Percentiles rank a stretch among this genome's conserved stretches.
These are phyloP conservation scores for Candida ponderosae DNA, from an alignment of 805 yeast genomes.

Conservation along the genomic window DNA sequence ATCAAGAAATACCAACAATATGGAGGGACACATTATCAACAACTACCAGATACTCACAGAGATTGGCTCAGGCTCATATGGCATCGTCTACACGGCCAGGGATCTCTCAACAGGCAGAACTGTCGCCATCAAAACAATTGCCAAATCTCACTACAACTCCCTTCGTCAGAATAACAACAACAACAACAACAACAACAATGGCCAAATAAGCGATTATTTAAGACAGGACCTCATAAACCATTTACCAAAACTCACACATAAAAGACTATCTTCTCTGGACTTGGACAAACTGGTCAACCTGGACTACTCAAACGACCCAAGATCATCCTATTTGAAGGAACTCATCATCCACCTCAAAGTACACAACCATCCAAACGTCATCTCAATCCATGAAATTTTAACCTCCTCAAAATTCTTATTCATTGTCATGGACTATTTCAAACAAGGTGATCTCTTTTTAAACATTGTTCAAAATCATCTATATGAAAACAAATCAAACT, in stretches of 20 bases:
- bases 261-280: slow-evolving; percentile 9
- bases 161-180: slow-evolving; percentile 3
- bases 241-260: slow-evolving; percentile 10
- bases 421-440: slow-evolving; percentile 79
- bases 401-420: slow-evolving; percentile 51
- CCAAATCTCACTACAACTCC: slow-evolving; percentile 24
- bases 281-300: slow-evolving; percentile 18
- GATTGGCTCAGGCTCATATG: slow-evolving; percentile 79
- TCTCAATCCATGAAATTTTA: slow-evolving; percentile 66
- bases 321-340: slow-evolving; percentile 44
- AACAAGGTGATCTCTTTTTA: slow-evolving; percentile 80
- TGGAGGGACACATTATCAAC: slow-evolving; percentile 19
- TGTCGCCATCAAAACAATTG: slow-evolving; percentile 67
- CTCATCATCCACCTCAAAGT: slow-evolving; percentile 67
- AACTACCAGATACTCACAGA: slow-evolving; percentile 18
- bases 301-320: slow-evolving; percentile 17
- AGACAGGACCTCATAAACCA: slow-evolving; percentile 19
- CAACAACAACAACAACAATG: slow-evolving; percentile 20
- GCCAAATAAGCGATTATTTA: slow-evolving; percentile 18
- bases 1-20: no score
- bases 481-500: slow-evolving; percentile 43
- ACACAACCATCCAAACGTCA: slow-evolving; percentile 72
- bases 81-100: slow-evolving; percentile 64
- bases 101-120: slow-evolving; percentile 41
- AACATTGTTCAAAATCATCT: slow-evolving; percentile 72